These are phyloP conservation scores for Talaromyces liani DNA, from an alignment of 495 filamentous ascomycete species.

Conservation along the genomic window DNA sequence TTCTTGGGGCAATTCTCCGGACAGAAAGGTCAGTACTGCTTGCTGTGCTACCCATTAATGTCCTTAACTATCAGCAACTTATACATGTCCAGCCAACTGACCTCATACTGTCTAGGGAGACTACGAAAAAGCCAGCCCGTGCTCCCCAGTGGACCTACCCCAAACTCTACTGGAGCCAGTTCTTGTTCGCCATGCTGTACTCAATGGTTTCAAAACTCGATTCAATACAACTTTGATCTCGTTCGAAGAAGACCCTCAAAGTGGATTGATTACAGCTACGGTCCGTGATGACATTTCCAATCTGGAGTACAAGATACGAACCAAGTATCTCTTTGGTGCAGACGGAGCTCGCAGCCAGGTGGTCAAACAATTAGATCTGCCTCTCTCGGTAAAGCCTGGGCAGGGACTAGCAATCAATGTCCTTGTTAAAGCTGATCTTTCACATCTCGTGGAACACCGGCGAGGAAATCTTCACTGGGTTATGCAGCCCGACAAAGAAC, in stretches of 20 bases:
- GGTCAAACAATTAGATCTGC: constrained; percentile 39
- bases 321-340: constrained; percentile 49
- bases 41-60: too few species aligned
- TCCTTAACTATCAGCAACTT: too few species aligned
- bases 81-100: too few species aligned
- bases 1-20: constrained; percentile 45
- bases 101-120: constrained; percentile 25
- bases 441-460: constrained; percentile 37
- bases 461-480: constrained; percentile 53
- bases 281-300: constrained; percentile 34
- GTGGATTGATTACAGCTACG: constrained; percentile 25
- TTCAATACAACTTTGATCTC: constrained; percentile 34
- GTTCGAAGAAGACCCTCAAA: constrained; percentile 15
- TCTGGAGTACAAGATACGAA: constrained; percentile 32
- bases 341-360: constrained; percentile 49
- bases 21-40: constrained; percentile 20
- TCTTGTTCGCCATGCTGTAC: constrained; percentile 34
- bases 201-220: constrained; percentile 32
- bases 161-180: constrained; percentile 47
- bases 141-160: constrained; percentile 38
- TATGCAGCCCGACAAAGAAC: constrained; percentile 37
- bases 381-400: constrained; percentile 41
- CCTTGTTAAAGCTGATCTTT: constrained; percentile 44
- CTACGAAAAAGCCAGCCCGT: constrained; percentile 44
- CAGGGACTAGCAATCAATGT: constrained; percentile 49